Percentiles rank a stretch among this genome's conserved stretches.
Evolutionary conservation across 2,329 filamentous ascomycete species (phyloP).

Genomic region (Aspergillus viridinutans): DNA sequence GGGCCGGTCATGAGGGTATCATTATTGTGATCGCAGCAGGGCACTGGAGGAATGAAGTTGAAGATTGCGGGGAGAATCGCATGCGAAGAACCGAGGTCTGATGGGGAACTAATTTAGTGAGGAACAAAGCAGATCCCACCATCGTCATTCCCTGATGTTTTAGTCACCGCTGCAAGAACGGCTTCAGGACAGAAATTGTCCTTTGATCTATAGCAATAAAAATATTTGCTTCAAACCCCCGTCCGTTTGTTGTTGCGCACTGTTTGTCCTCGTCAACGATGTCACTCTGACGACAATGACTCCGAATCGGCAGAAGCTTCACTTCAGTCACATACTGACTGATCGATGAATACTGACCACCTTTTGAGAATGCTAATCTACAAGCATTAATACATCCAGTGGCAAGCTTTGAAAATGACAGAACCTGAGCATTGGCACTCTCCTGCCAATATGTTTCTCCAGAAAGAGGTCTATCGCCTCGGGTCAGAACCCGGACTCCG

Average conservation of each 20-base stretch:
- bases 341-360: neutral
- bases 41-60: conserved; percentile 8
- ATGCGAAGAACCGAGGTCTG: conserved; percentile 19
- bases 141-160: neutral
- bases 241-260: neutral
- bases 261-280: neutral
- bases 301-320: neutral
- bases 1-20: conserved; percentile 1
- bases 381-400: neutral
- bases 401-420: neutral
- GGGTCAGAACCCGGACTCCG: conserved; percentile 22
- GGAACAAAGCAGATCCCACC: neutral
- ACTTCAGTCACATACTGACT: neutral
- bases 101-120: neutral
- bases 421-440: conserved; percentile 9
- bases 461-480: conserved; percentile 25
- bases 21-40: neutral
- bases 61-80: conserved; percentile 23
- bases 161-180: neutral
- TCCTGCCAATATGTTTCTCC: conserved; percentile 21
- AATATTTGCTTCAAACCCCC: neutral
- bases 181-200: neutral
- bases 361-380: neutral
- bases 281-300: conserved; percentile 4
- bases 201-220: neutral